phyloP scores from a whole-genome alignment of 148 eudicot genomes.

The Dysphania ambrosioides region DNA sequence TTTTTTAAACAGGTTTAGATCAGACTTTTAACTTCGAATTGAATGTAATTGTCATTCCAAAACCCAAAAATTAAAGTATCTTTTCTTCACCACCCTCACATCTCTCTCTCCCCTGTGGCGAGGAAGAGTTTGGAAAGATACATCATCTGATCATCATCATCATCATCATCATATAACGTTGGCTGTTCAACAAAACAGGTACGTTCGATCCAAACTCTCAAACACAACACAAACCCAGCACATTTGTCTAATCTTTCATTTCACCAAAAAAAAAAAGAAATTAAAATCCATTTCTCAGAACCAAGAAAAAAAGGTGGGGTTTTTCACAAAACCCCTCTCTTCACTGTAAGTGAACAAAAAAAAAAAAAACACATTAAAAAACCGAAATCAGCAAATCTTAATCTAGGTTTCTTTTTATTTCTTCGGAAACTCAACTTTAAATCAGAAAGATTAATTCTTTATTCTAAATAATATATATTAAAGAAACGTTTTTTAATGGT shows the following conservation, averaged over 20 bases:
- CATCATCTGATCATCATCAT: not conserved
- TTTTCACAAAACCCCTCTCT: slow-evolving; percentile 5
- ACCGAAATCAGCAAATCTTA: slow-evolving; percentile 16
- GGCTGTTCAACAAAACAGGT: not conserved
- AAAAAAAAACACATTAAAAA: no score
- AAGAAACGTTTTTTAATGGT: slow-evolving; percentile 6
- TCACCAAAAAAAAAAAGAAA: not conserved
- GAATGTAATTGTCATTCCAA: no score
- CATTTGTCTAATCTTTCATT: no score
- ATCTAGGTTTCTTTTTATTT: slow-evolving; percentile 1
- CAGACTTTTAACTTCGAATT: no score
- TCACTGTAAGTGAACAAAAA: not conserved
- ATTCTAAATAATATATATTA: no score
- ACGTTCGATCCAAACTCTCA: not conserved
- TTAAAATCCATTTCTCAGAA: no score
- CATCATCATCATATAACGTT: not conserved
- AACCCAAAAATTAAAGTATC: not conserved
- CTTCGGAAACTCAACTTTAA: not conserved
- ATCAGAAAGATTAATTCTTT: no score
- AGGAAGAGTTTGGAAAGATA: not conserved
- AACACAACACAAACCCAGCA: not conserved
- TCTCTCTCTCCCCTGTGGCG: slow-evolving; percentile 12
- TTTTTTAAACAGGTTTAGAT: no score
- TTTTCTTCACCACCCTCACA: not conserved
- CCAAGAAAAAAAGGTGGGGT: slow-evolving; percentile 1